Base-by-base conservation (phyloP, 306 rosid genomes). In the Cucurbita argyrosperma region DNA sequence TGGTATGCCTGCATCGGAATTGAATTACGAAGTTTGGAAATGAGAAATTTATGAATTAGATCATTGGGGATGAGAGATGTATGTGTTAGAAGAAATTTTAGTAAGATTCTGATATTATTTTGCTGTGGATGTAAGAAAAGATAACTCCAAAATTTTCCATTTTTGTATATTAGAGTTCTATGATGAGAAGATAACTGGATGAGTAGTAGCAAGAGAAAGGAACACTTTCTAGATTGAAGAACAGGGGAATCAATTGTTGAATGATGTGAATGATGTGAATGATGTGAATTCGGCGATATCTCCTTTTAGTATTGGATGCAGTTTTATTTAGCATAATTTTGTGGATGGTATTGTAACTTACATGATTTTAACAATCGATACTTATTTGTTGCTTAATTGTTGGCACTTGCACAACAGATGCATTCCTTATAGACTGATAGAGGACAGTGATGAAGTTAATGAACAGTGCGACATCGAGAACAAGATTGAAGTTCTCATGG, bases 401-500 rank as follows among this genome's bases (percentile, higher is more conserved):
- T 51, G 50, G 69, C 39, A 39, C 70, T 23, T 68, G 56, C 37
- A 54, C 74, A 38, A 84, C 96, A 92, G 96, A 79, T 86, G 97
- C 69, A 89, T 92, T 78, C 97, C 96, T 76, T 89, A 86, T 80
- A 86, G 91, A 80, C 72, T 85, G 80, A 80, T 67, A 61, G 83
- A 85, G 63, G 81, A 81, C 13, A 47, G 74, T 35, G 82, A 60
- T 16, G 77, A 51, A 46, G 87, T 78, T 68, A 74, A 76, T 19
- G 55, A 50, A 9, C 74, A 26, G 49, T 74, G 74, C 12, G 76
- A 60, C 53, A 74, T 78, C 13, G 86, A 78, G 80, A 81, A 75
- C 69, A 76, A 72, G 74, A 45, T 92, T 66, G 87, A 89, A 79
- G 97, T 92, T 84, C 91, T 92, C 49, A 92, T 92, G 97, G 77